Evolutionary conservation across 257 asterid genomes (phyloP), one percentile per base, ranked within the genome.

Genomic region (Forsythia viridissima): DNA sequence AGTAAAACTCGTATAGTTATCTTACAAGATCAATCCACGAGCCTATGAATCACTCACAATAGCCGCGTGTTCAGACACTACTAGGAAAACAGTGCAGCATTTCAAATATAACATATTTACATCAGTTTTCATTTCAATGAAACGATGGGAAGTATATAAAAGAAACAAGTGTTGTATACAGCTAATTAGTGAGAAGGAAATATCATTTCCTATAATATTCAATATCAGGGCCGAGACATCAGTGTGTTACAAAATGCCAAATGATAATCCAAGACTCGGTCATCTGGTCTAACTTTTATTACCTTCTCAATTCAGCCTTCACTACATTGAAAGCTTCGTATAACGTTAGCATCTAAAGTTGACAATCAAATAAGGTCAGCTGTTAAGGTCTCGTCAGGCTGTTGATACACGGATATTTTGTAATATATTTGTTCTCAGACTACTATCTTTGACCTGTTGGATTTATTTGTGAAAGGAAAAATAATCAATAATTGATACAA

Each of bases 391-490:
- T 76, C 59, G 84, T 87, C 85, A 89, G 77, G 80, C 78, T 80
- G 84, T 78, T 71, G 83, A 77, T 82, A 74, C 79, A 37, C 78
- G 81, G 83, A 79, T 85, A 77, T 76, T 89, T 82, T 88, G 92
- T 76, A 88, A 72, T 80, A 88, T 79, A 46, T 83, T 87, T 44
- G 89, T 85, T 85, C 92, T 80, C 85, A 88, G 77, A 44, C 92
- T 88, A 76, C 76, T 79, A 63, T 79, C 88, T 79, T 71, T 82
- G 78, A 86, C 88, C 92, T 88, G 90, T 70, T 70, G 4, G n/a
- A 81, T 51, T 41, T 21, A 39, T 40, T 34, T 18, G 4, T 12
- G 12, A 59, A 21, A 41, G 70, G 41, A 24, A 40, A 13, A 37
- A n/a, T 71, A 44, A 48, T 55, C 18, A 37, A 24, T 37, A 41